Evolutionary conservation across 2,329 filamentous ascomycete species (phyloP).

Genomic region (Ophiostoma piceae): DNA sequence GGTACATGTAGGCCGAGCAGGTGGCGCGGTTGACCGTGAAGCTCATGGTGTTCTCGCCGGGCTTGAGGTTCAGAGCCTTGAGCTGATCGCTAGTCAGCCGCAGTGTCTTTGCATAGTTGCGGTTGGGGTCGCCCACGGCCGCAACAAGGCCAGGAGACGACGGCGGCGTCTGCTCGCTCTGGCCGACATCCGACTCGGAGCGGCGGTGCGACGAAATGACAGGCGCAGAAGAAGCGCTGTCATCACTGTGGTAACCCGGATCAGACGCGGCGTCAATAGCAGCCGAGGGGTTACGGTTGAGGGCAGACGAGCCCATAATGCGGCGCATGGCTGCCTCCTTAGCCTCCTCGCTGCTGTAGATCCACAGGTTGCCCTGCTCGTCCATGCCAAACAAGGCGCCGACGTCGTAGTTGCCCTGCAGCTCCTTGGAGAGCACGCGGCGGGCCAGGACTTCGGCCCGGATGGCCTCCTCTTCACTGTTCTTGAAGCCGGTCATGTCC

Average conservation of each 20-base stretch:
- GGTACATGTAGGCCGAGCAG: constrained; percentile 85
- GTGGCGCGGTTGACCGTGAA: constrained; percentile 95
- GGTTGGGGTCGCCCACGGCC: constrained; percentile 59
- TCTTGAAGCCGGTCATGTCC: constrained; percentile 96
- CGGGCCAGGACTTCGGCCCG: constrained; percentile 89
- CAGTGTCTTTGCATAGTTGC: constrained; percentile 94
- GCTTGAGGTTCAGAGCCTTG: constrained; percentile 73
- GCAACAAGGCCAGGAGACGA: constrained; percentile 62
- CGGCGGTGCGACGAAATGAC: constrained; percentile 48
- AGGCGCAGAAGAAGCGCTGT: constrained; percentile 52
- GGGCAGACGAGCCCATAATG: constrained; percentile 48
- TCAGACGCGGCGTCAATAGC: constrained; percentile 82
- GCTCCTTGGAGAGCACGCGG: constrained; percentile 84
- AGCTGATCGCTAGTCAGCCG: constrained; percentile 93
- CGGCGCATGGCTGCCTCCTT: constrained; percentile 79
- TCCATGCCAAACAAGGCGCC: constrained; percentile 92
- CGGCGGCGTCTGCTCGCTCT: constrained; percentile 55
- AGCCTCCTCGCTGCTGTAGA: constrained; percentile 95
- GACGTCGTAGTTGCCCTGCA: constrained; percentile 94
- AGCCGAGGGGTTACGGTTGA: constrained; percentile 47
- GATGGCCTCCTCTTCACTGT: constrained; percentile 84
- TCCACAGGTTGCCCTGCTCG: constrained; percentile 96
- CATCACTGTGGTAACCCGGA: constrained; percentile 92
- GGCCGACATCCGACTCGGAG: constrained; percentile 61
- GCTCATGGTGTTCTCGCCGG: constrained; percentile 86